Conservation (phyloP, 2,329 filamentous ascomycete species). For the Magnaporthales sp. region DNA sequence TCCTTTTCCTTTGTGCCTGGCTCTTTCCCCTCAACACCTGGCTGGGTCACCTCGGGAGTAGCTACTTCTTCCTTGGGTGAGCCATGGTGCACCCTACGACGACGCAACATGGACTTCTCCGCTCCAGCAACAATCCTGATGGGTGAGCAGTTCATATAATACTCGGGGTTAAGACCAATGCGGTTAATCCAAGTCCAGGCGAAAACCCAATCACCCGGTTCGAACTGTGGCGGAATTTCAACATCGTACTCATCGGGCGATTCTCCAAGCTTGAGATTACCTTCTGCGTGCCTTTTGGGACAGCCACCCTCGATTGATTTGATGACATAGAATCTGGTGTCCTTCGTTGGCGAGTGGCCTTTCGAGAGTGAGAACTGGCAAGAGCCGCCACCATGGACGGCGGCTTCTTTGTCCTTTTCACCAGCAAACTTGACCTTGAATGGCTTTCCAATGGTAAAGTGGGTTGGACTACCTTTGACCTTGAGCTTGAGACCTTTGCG, state of each 20-base stretch:
- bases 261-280: conserved; percentile 11
- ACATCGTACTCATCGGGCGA: conserved; percentile 14
- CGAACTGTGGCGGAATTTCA: conserved; percentile 16
- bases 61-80: neutral
- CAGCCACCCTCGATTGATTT: conserved; percentile 23
- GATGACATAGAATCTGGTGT: conserved; percentile 18
- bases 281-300: conserved; percentile 12
- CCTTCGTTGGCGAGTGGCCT: neutral
- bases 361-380: conserved; percentile 18
- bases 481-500: neutral
- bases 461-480: neutral
- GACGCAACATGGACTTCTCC: neutral
- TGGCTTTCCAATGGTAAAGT: neutral
- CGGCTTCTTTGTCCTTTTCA: conserved; percentile 1
- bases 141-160: conserved; percentile 61
- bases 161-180: conserved; percentile 48
- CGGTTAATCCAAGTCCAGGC: conserved; percentile 56
- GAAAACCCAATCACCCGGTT: conserved; percentile 36
- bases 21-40: neutral
- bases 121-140: conserved; percentile 34
- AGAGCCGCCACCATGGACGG: conserved; percentile 15
- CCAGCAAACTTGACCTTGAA: conserved; percentile 12
- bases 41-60: neutral
- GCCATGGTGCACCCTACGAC: neutral
- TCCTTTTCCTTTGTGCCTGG: neutral